Base-by-base conservation (phyloP, 1,284 basidiomycete genomes). In the Anthracocystis panici-leucophaei region DNA sequence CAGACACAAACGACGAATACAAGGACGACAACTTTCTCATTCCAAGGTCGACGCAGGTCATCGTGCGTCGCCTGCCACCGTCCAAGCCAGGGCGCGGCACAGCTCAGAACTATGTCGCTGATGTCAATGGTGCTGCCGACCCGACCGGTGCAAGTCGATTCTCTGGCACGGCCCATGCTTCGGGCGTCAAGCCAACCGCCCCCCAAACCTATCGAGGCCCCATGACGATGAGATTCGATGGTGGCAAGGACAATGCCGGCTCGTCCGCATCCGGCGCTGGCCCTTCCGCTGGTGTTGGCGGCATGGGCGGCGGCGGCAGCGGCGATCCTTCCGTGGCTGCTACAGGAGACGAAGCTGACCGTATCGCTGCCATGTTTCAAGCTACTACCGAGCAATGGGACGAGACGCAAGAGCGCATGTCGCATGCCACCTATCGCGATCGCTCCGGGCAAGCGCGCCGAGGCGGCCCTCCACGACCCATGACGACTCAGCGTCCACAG, bases 401-500 rank as follows among this genome's bases (percentile, higher is more conserved):
- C 88, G 92, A 95, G 89, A 92, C 94, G 81, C 94, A 96, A 88
- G 93, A 95, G 88, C 92, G 94, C 88, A 96, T 97, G 94, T 92
- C 93, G 84, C 92, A 93, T 27, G 82, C 83, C 23, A 83, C 81
- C 10, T 84, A 79, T 42, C 75, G 82, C 12, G 81, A 80, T 25
- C 75, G 81, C 11, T 78, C 75, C 2, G 82, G 82, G 5, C 73
- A 77, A 41, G 78, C 75, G 4, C 74, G 77, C 11, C 61, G 83
- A 16, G 82, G 79, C 11, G 79, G 79, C 12, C 80, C 80, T 4
- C 71, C 82, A 3, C 57, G 81, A 2, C 62, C 60, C 16, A 67
- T 65, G 63, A 42, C 69, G 8, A 64, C 51, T 16, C 65, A 75
- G 16, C 64, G 61, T 27, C 62, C 69, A n/a, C 69, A 63, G 25